Evolutionary conservation across 2,329 filamentous ascomycete species (phyloP), one percentile per base, ranked within the genome.

Genomic region (Trematosphaeria pertusa): DNA sequence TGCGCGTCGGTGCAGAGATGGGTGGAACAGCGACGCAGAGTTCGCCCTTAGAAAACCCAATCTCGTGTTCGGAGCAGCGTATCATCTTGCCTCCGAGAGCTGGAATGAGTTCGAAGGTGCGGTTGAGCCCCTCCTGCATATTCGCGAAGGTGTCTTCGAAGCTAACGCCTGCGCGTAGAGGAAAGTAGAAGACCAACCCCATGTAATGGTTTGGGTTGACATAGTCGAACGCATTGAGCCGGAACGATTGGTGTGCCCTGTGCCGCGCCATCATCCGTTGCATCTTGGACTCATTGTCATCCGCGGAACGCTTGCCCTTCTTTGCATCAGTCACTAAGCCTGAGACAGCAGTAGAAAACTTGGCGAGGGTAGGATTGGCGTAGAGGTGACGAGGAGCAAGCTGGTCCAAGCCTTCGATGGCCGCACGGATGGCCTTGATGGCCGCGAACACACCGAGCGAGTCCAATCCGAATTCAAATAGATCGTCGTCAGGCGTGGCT

Each of bases 51-150:
- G 33, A 53, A 42, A 63, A 62, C 4, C 62, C 69, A 7, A 64
- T 54, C 18, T 69, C 59, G 8, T 65, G 43, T 22, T 67, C 51
- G 5, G 67, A 63, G 7, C 54, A 50, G 6, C 46, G 40, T 5
- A 72, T 73, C 37, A 76, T 59, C 20, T 62, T 62, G n/a, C 73
- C 73, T 0, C 59, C 58, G 0, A 75, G 63, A 12, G 59, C 69
- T 4, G 73, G 71, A 10, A 75, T 70, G 41, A 73, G 46, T 1
- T 69, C 56, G 2, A 75, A 56, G 3, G 70, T 68, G 17, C 64
- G 64, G 11, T 56, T 55, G 4, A 75, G 65, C 2, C 73, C 73
- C 2, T 58, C 47, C 37, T 72, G 70, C 5, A 75, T 44, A 11
- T 59, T 62, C 0, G 39, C 42, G 35, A 73, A 75, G 0, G 55